phyloP scores from a whole-genome alignment of 2,329 filamentous ascomycete genomes.

The Stemphylium beticola region DNA sequence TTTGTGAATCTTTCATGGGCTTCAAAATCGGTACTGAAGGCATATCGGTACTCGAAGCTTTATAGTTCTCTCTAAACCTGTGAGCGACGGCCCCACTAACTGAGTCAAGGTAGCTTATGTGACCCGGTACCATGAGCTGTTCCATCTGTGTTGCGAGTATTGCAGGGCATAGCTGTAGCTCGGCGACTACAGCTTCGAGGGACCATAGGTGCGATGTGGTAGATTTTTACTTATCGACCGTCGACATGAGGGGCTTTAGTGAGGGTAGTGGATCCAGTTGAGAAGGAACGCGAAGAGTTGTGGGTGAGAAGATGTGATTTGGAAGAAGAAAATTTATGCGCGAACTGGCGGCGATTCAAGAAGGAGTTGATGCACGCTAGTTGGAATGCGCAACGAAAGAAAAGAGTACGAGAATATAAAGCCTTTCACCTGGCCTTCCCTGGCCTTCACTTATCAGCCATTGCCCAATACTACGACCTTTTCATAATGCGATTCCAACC shows the following conservation, averaged over 20 bases:
- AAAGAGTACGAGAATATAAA: too few species aligned
- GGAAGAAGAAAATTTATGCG: too few species aligned
- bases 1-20: not conserved
- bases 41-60: not conserved
- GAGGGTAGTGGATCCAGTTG: too few species aligned
- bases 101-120: not conserved
- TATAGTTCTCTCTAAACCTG: not conserved
- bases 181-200: not conserved
- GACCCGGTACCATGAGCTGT: not conserved
- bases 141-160: not conserved
- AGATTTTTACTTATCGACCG: not conserved
- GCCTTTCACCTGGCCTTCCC: too few species aligned
- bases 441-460: too few species aligned
- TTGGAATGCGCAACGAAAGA: too few species aligned
- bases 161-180: slow-evolving; percentile 1
- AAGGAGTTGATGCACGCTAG: too few species aligned
- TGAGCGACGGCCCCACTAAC: not conserved
- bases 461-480: too few species aligned
- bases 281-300: too few species aligned
- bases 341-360: too few species aligned
- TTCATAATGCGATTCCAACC: too few species aligned
- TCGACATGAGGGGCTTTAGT: not conserved
- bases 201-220: not conserved
- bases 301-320: too few species aligned
- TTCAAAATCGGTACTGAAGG: not conserved